Evolutionary conservation across 352 stramenopile genomes (phyloP).

Genomic region (Peronosclerospora sorghi): DNA sequence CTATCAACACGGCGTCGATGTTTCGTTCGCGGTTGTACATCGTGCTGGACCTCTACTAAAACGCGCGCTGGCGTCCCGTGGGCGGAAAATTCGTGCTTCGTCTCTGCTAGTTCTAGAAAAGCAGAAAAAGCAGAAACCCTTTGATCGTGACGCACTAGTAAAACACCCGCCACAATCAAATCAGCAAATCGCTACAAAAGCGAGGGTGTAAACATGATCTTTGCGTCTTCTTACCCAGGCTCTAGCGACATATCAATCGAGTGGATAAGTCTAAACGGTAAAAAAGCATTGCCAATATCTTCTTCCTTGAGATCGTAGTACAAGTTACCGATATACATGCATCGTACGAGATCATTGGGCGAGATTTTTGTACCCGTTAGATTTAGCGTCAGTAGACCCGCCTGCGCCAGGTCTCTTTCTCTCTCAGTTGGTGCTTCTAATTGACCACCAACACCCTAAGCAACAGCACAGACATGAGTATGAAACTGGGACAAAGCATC

Average conservation of each 20-base stretch:
- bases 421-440: slow-evolving; percentile 46
- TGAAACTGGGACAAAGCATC: slow-evolving; percentile 23
- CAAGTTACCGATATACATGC: slow-evolving; percentile 69
- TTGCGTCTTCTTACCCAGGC: slow-evolving; percentile 32
- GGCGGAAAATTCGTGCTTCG: slow-evolving; percentile 93
- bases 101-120: slow-evolving; percentile 3
- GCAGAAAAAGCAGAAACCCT: slow-evolving; percentile 67
- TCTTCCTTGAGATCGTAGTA: slow-evolving; percentile 80
- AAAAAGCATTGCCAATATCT: slow-evolving; percentile 52
- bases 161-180: not conserved
- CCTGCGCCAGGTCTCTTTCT: slow-evolving; percentile 48
- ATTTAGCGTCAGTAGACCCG: slow-evolving; percentile 53
- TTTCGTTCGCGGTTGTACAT: slow-evolving; percentile 91
- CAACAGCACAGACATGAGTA: no score
- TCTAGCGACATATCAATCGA: slow-evolving; percentile 73
- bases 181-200: no score
- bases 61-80: slow-evolving; percentile 83
- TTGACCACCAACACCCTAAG: slow-evolving; percentile 23
- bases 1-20: slow-evolving; percentile 74
- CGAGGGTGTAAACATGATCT: no score
- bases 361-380: slow-evolving; percentile 36
- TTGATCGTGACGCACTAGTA: slow-evolving; percentile 50
- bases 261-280: slow-evolving; percentile 55
- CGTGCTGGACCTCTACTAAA: slow-evolving; percentile 91
- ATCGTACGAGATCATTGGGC: slow-evolving; percentile 47